phyloP scores from a whole-genome alignment of 2,329 filamentous ascomycete genomes.

The Talaromyces sp. region DNA sequence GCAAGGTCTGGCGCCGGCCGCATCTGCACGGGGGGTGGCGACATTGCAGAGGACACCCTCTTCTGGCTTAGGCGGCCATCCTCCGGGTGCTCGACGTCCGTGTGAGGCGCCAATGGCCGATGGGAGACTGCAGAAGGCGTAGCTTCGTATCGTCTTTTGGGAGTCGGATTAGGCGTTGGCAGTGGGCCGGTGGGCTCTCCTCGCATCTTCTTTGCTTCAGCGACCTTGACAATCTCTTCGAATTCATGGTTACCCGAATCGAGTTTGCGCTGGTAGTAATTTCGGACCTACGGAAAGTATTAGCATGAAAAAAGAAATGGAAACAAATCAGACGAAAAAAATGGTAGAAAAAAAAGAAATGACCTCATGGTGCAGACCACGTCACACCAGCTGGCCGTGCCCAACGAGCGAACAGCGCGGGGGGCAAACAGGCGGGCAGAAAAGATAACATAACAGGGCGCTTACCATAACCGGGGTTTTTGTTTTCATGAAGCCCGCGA shows the following conservation, averaged over 20 bases:
- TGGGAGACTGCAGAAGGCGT: constrained; percentile 38
- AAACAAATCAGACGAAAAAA: background rate
- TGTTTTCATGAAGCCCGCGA: constrained; percentile 47
- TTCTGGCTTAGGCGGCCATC: constrained; percentile 17
- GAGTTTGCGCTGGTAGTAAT: constrained; percentile 43
- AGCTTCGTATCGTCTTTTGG: constrained; percentile 46
- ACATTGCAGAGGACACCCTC: constrained; percentile 25
- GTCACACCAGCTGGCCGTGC: constrained; percentile 7
- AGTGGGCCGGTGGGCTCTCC: constrained; percentile 41
- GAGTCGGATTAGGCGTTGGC: constrained; percentile 38
- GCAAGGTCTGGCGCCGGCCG: constrained; percentile 27
- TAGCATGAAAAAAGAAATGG: constrained; percentile 5
- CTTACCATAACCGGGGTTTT: constrained; percentile 50
- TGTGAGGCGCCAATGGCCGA: constrained; percentile 38
- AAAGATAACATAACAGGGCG: background rate
- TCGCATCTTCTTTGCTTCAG: constrained; percentile 40
- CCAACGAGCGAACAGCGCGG: background rate
- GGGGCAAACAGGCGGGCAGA: background rate
- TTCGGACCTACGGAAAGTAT: constrained; percentile 39
- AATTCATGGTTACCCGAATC: constrained; percentile 41
- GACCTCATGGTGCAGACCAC: constrained; percentile 10
- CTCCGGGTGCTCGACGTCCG: constrained; percentile 32
- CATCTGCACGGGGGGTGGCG: constrained; percentile 22
- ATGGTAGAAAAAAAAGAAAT: background rate
- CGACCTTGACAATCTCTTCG: constrained; percentile 36